A percentile compares a stretch with the other conserved stretches of the same genome.
Evolutionary conservation across 495 filamentous ascomycete species (phyloP).

Genomic region (Cercophora sp.): DNA sequence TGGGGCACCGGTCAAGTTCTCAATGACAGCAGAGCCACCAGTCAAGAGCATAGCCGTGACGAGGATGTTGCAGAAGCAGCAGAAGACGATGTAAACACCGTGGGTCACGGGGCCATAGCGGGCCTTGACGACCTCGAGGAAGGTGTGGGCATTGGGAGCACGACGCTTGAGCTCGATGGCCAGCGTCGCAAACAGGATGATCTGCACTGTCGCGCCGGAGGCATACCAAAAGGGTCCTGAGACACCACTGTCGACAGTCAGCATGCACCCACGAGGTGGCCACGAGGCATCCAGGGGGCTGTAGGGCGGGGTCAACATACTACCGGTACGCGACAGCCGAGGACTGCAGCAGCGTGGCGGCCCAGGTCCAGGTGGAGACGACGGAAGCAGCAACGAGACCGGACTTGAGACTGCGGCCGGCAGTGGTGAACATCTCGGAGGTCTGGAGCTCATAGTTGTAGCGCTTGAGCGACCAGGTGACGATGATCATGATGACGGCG

Average conservation of each 20-base stretch:
- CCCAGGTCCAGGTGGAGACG: constrained; percentile 5
- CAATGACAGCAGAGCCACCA: constrained; percentile 18
- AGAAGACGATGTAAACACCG: constrained; percentile 30
- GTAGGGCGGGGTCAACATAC: too few species aligned
- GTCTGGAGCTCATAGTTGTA: constrained; percentile 11
- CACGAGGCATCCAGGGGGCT: too few species aligned
- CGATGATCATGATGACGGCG: constrained; percentile 3
- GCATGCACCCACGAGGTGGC: not conserved
- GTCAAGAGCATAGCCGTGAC: constrained; percentile 20
- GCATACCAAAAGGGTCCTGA: constrained; percentile 38
- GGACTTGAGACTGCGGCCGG: constrained; percentile 4
- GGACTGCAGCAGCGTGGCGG: constrained; percentile 7
- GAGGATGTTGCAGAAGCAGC: constrained; percentile 17
- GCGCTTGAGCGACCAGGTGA: constrained; percentile 9
- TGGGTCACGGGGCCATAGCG: constrained; percentile 35
- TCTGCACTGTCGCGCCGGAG: constrained; percentile 43
- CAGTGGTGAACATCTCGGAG: constrained; percentile 7
- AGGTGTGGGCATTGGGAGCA: constrained; percentile 44
- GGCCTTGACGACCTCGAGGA: constrained; percentile 38
- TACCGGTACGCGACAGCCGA: constrained; percentile 4
- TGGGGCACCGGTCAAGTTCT: constrained; percentile 19
- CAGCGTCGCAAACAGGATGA: constrained; percentile 44
- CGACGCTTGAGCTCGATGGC: constrained; percentile 47
- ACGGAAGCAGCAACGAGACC: constrained; percentile 9
- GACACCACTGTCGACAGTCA: constrained; percentile 9